Conservation (phyloP, 2,329 filamentous ascomycete species). For the Bipolaris oryzae region DNA sequence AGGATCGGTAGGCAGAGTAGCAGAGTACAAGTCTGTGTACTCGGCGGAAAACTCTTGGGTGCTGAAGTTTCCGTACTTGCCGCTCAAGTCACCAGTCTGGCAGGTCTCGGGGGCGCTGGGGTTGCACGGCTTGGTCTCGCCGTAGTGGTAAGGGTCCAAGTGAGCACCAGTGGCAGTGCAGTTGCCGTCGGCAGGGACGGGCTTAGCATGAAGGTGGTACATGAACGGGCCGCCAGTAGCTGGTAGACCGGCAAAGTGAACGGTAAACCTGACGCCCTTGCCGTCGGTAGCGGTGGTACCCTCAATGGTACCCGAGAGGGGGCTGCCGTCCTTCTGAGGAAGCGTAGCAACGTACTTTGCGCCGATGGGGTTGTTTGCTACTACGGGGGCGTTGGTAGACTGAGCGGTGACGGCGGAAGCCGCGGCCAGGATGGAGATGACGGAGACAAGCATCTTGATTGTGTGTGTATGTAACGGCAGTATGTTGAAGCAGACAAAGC, state of each 20-base stretch:
- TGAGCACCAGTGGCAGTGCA: conserved; percentile 52
- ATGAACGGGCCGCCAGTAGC: conserved; percentile 52
- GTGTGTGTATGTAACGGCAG: conserved; percentile 9
- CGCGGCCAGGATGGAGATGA: conserved; percentile 39
- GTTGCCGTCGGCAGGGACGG: conserved; percentile 51
- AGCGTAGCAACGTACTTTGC: conserved; percentile 49
- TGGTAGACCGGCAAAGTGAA: conserved; percentile 52
- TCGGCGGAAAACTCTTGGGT: conserved; percentile 35
- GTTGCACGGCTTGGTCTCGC: conserved; percentile 49
- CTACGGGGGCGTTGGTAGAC: conserved; percentile 40
- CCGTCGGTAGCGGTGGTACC: conserved; percentile 43
- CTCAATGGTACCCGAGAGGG: conserved; percentile 45
- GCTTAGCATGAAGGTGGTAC: conserved; percentile 55
- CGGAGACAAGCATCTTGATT: conserved; percentile 40
- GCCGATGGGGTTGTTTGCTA: conserved; percentile 48
- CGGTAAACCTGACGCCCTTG: conserved; percentile 49
- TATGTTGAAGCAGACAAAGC: background rate
- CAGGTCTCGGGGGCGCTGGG: conserved; percentile 46
- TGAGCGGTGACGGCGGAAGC: conserved; percentile 40
- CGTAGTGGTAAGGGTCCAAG: conserved; percentile 52
- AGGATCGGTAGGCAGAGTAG: conserved; percentile 49
- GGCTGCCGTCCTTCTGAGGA: conserved; percentile 39
- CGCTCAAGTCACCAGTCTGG: conserved; percentile 54
- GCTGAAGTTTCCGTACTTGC: conserved; percentile 53
- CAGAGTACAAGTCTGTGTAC: conserved; percentile 37